phyloP scores from a whole-genome alignment of 139 green algal genomes.

The Tetradesmus obliquus region DNA sequence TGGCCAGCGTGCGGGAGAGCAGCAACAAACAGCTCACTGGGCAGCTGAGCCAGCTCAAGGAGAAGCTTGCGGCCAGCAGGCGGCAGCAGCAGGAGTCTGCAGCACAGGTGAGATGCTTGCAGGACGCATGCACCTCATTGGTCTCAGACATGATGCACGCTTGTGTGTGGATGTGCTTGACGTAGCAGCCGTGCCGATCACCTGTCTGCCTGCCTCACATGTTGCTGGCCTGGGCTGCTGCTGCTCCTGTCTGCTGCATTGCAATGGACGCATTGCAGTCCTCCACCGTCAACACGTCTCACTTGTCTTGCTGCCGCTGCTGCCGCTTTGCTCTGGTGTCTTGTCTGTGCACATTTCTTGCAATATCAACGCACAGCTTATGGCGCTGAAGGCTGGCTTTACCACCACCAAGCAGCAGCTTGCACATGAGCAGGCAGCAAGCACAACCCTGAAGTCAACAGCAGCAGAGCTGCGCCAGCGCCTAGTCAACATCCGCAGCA shows the following conservation, averaged over 20 bases:
- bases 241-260: no score
- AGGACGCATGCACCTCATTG: background rate
- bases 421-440: background rate
- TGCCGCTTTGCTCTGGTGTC: background rate
- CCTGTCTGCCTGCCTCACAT: no score
- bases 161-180: no score
- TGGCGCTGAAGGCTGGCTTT: background rate
- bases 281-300: background rate
- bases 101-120: background rate
- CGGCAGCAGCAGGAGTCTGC: slow-evolving; percentile 27
- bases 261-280: background rate
- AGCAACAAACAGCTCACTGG: slow-evolving; percentile 29
- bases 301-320: background rate
- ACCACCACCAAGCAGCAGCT: slow-evolving; percentile 14
- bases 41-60: slow-evolving; percentile 11
- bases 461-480: slow-evolving; percentile 27
- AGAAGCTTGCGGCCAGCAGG: slow-evolving; percentile 14
- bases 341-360: background rate
- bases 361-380: background rate
- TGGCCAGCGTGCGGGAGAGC: slow-evolving; percentile 11
- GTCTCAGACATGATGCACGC: no score
- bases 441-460: background rate
- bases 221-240: no score
- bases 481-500: background rate
- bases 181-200: no score